Evolutionary conservation across 352 stramenopile species (phyloP), one percentile per base, ranked within the genome.

Genomic region (Pythium brachiatum): DNA sequence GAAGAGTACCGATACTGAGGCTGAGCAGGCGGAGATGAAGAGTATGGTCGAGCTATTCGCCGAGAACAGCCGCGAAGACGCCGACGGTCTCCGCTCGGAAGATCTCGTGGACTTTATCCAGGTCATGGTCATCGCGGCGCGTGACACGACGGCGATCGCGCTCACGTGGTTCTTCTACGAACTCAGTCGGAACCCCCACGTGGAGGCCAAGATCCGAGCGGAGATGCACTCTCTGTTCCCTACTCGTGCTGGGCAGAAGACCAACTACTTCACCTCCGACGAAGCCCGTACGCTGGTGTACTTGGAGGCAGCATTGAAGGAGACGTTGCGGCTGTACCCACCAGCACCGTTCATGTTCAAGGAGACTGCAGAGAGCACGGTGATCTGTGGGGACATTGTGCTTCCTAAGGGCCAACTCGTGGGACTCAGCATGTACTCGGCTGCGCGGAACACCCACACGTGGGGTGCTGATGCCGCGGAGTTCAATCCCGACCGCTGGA

Each of bases 161-260:
- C 46, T 95, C n/a, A 74, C 70, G 29, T 96, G 88, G 88, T 66
- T 89, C 3, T 71, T 95, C 31, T 82, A 88, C 52, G 79, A 80
- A 64, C 66, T 96, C 7, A 76, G 81, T 51, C 70, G 68, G 15
- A 68, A 93, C 62, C 85, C 83, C 9, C 55, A 77, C 18, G 74
- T 88, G 0, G 56, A 70, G 38, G 58, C 60, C 1, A 76, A 76
- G n/a, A 65, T 91, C 41, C 67, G 72, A 0, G 62, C 76, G 16
- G 82, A 92, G 44, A 67, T 92, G 13, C 43, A 58, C 7, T 25
- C 13, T 2, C 11, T 27, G 38, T 44, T 76, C 72, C 23, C 21
- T 8, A 26, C 41, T 27, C 39, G 43, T 43, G 39, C 26, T 8
- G 51, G 51, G 1, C 31, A 57, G 51, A 57, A 53, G 26, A 25